Evolutionary conservation across 2,329 filamentous ascomycete species (phyloP).

Genomic region (Daldinia sp.): DNA sequence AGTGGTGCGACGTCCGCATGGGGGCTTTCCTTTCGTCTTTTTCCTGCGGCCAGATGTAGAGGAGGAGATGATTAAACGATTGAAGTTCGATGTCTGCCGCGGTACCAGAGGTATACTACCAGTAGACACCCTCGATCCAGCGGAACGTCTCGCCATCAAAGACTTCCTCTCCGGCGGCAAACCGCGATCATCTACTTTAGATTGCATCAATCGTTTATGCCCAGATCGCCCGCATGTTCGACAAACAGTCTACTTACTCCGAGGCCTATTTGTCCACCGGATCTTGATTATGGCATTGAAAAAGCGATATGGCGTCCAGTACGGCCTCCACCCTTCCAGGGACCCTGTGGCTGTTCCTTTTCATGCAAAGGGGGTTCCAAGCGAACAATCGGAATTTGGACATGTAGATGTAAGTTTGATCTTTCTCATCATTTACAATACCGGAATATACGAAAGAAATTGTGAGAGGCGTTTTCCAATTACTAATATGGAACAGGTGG

Average conservation of each 20-base stretch:
- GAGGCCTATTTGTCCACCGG: constrained; percentile 68
- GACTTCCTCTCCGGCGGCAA: constrained; percentile 44
- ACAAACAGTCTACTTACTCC: constrained; percentile 61
- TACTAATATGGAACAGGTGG: constrained; percentile 54
- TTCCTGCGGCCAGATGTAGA: constrained; percentile 61
- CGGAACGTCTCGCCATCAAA: constrained; percentile 42
- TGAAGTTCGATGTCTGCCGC: constrained; percentile 53
- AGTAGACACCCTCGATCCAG: constrained; percentile 42
- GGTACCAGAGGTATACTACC: constrained; percentile 47
- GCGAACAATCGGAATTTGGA: constrained; percentile 69
- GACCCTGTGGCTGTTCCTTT: constrained; percentile 73
- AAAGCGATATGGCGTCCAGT: constrained; percentile 74
- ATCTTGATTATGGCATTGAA: constrained; percentile 67
- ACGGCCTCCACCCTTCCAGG: constrained; percentile 63
- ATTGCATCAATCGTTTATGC: constrained; percentile 44
- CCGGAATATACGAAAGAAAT: background rate
- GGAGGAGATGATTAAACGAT: constrained; percentile 50
- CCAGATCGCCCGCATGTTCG: constrained; percentile 47
- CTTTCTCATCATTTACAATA: background rate
- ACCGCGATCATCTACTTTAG: constrained; percentile 33
- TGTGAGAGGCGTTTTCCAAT: background rate
- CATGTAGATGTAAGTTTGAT: constrained; percentile 59
- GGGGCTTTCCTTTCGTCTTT: constrained; percentile 64
- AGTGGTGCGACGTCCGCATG: constrained; percentile 49
- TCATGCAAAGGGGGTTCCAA: constrained; percentile 70